Evolutionary conservation across 371 early-diverging fungal species (phyloP), one percentile per base, ranked within the genome.

Genomic region (Mortierella sp.): DNA sequence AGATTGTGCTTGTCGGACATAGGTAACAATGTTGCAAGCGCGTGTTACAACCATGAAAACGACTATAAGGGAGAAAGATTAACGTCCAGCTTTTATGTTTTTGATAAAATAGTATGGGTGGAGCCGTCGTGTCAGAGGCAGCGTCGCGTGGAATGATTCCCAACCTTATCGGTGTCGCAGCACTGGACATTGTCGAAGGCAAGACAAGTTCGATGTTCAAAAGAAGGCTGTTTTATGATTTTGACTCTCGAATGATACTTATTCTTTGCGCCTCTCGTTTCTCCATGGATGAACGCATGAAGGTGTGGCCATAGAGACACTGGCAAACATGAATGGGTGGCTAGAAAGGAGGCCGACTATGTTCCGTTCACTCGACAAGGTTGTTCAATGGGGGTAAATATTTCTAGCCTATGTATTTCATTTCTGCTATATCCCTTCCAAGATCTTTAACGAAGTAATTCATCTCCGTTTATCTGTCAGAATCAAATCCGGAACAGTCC

Each of bases 101-200:
- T n/a, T n/a, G n/a, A n/a, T n/a, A n/a, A n/a, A 23, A 70, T 70
- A 95, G 95, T 80, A 91, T 96, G 93, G 97, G 97, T 30, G 97
- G 95, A 5, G 87, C 95, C 1, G 92, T 96, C 3, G 92, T 93
- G 2, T 90, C 92, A 0, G 87, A 94, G 68, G 92, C 87, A 9
- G 92, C 92, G 0, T 68, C 83, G 11, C 79, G 81, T 14, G 59
- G 79, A 37, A 56, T 79, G 52, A 72, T 93, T 12, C 78, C 81
- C 24, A 86, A 87, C 39, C 70, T 95, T 0, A 63, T 88, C 5
- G 96, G 95, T 1, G 84, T 94, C 1, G 87, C 84, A 9, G 90
- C 95, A 0, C 56, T 97, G 32, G 97, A 97, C 81, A 94, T 96
- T 8, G 96, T 96, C 7, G 97, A 97, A 83, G 96, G 95, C n/a